These are phyloP conservation scores for Psilocybe subaeruginosa DNA, from an alignment of 768 basidiomycete genomes.

Conservation along the genomic window DNA sequence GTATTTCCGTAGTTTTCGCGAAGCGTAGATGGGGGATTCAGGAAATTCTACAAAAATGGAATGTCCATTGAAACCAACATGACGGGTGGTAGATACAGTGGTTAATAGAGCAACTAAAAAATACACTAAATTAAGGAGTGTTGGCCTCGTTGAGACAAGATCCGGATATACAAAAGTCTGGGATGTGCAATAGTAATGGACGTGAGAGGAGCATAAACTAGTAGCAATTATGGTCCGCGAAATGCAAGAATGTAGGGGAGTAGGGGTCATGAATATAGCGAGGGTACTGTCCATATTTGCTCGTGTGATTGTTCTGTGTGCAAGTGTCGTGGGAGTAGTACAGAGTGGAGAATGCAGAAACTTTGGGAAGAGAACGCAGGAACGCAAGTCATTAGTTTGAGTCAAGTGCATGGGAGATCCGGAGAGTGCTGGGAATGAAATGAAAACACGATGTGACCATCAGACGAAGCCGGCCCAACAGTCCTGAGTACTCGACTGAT, in stretches of 20 bases:
- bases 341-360: neutral
- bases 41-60: neutral
- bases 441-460: no score
- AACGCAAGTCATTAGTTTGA: neutral
- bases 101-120: constrained; percentile 1
- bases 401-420: neutral
- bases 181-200: no score
- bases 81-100: constrained; percentile 12
- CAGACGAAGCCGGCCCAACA: no score
- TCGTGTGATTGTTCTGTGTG: neutral
- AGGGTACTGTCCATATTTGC: no score
- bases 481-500: no score
- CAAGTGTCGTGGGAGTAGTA: neutral
- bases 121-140: constrained; percentile 13
- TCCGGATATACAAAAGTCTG: neutral
- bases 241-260: neutral
- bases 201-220: neutral
- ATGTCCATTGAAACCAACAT: no score
- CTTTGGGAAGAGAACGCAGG: neutral
- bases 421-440: neutral
- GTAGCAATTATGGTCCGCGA: neutral
- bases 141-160: neutral
- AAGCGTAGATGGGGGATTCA: no score
- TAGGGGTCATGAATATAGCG: neutral
- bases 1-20: no score